Evolutionary conservation across 257 asterid species (phyloP).

Genomic region (Scutellaria galericulata): DNA sequence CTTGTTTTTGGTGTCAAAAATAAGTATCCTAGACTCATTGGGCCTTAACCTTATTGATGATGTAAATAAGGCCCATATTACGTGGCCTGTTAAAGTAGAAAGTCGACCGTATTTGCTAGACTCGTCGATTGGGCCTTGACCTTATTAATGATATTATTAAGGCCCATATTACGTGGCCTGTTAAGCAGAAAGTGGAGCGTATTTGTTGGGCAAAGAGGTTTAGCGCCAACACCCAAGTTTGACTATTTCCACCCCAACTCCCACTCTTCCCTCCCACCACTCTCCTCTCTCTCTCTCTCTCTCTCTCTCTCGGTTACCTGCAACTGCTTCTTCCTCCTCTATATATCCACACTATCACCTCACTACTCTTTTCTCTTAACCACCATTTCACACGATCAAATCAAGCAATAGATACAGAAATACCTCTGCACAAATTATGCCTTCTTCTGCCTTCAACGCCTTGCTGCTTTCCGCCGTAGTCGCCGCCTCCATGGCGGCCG

Average conservation of each 20-base stretch:
- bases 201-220: background rate
- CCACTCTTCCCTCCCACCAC: background rate
- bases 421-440: no score
- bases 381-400: background rate
- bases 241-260: background rate
- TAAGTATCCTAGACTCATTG: no score
- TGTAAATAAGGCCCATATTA: no score
- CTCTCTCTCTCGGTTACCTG: background rate
- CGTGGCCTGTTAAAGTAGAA: no score
- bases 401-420: no score
- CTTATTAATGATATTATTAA: background rate
- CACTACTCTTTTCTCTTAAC: no score
- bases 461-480: slow-evolving; percentile 35
- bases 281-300: background rate
- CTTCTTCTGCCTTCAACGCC: slow-evolving; percentile 34
- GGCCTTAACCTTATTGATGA: no score
- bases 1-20: no score
- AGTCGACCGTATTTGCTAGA: no score
- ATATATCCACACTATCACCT: background rate
- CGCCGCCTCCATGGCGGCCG: slow-evolving; percentile 35
- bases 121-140: background rate
- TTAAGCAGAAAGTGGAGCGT: background rate
- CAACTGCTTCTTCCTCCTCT: background rate
- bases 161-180: background rate
- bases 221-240: slow-evolving; percentile 2